Evolutionary conservation across 2,329 filamentous ascomycete species (phyloP).

Genomic region (Cytospora schulzeri): DNA sequence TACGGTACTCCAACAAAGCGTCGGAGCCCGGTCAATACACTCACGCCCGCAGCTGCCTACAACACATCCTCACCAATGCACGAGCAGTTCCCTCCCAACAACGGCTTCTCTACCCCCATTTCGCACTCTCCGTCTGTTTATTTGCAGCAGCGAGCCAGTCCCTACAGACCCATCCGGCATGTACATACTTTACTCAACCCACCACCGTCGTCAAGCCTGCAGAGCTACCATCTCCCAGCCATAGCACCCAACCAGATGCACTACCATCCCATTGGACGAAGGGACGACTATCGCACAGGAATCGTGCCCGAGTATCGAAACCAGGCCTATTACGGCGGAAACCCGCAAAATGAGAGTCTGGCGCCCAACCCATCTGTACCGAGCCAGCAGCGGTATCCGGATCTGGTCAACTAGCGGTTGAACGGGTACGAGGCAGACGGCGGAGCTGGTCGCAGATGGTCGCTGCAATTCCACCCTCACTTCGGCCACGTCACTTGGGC

Average conservation of each 20-base stretch:
- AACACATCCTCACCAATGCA: conserved; percentile 69
- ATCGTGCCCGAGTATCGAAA: conserved; percentile 65
- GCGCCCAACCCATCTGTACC: conserved; percentile 10
- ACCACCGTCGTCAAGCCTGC: conserved; percentile 76
- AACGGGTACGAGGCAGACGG: conserved; percentile 2
- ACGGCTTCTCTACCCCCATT: conserved; percentile 62
- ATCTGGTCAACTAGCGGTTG: conserved; percentile 20
- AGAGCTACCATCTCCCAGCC: conserved; percentile 64
- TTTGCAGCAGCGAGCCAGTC: conserved; percentile 84
- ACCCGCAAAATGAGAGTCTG: conserved; percentile 17
- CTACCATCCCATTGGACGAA: conserved; percentile 75
- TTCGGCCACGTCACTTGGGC: not conserved
- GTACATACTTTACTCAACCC: conserved; percentile 92
- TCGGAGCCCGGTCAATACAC: conserved; percentile 52
- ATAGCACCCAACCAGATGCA: conserved; percentile 74
- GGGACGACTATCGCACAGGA: conserved; percentile 68
- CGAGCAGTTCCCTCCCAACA: conserved; percentile 58
- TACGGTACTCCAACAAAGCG: conserved; percentile 57
- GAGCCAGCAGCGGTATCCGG: conserved; percentile 23
- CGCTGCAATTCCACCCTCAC: not conserved
- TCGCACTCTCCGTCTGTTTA: conserved; percentile 87
- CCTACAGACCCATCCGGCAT: conserved; percentile 86
- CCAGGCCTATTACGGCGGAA: conserved; percentile 10
- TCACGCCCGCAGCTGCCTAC: conserved; percentile 47
- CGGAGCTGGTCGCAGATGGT: not conserved